These are phyloP conservation scores for Hypoxylon trugodes DNA, from an alignment of 495 filamentous ascomycete genomes.

Conservation along the genomic window DNA sequence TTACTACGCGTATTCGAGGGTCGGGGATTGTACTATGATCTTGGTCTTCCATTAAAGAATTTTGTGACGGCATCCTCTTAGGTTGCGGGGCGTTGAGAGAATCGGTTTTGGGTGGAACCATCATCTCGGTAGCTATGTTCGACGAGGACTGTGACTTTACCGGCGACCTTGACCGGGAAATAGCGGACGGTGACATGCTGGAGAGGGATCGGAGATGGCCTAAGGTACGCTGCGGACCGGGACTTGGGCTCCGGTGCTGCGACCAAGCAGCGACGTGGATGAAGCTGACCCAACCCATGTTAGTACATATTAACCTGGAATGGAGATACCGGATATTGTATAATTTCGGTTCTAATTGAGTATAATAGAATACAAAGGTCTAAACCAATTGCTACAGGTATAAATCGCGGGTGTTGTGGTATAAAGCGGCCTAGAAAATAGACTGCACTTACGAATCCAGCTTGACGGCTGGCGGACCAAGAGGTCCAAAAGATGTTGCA, in stretches of 20 bases:
- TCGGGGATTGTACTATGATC: conserved; percentile 61
- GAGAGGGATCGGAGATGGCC: conserved; percentile 61
- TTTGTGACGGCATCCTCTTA: conserved; percentile 42
- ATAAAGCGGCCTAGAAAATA: neutral
- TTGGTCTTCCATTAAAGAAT: conserved; percentile 51
- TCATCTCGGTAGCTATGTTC: conserved; percentile 38
- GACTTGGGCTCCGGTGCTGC: conserved; percentile 52
- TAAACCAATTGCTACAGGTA: neutral
- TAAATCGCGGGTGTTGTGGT: neutral
- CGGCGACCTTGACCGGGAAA: conserved; percentile 42
- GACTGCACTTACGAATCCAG: conserved; percentile 45
- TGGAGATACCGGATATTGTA: neutral
- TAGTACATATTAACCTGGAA: conserved; percentile 36
- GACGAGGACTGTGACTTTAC: conserved; percentile 44
- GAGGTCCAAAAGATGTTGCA: conserved; percentile 38
- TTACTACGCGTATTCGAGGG: conserved; percentile 54
- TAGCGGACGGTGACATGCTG: conserved; percentile 49
- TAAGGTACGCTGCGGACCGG: conserved; percentile 47
- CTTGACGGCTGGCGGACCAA: conserved; percentile 47
- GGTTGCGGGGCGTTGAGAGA: conserved; percentile 44
- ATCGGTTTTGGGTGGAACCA: conserved; percentile 22
- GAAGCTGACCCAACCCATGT: conserved; percentile 52
- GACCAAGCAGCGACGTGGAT: conserved; percentile 61
- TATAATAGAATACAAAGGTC: neutral
- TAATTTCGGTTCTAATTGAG: neutral